Evolutionary conservation across 2,329 filamentous ascomycete genomes (phyloP).

Genomic region (Blumeriella jaapii): DNA sequence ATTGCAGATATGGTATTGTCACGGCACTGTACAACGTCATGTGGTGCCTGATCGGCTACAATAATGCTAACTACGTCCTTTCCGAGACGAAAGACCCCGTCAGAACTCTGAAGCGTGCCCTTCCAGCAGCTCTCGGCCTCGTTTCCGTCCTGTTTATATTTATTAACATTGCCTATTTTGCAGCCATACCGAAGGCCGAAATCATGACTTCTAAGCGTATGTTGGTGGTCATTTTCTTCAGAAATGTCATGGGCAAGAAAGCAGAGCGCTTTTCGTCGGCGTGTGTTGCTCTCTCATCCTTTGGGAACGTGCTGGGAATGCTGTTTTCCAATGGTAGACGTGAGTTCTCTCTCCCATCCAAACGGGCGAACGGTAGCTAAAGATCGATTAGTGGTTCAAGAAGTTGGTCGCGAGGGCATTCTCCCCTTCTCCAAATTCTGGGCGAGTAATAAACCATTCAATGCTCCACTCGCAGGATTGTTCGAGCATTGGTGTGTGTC

Average conservation of each 20-base stretch:
- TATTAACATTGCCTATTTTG: conserved; percentile 57
- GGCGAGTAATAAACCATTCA: conserved; percentile 53
- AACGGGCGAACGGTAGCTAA: too few relatives aligned
- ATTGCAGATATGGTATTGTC: conserved; percentile 42
- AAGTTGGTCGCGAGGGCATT: conserved; percentile 55
- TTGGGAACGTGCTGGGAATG: conserved; percentile 55
- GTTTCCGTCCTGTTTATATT: conserved; percentile 54
- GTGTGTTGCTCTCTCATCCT: conserved; percentile 55
- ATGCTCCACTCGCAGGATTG: conserved; percentile 47
- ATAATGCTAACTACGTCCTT: conserved; percentile 55
- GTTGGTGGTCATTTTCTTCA: conserved; percentile 43
- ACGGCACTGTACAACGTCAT: conserved; percentile 62
- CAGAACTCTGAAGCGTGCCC: conserved; percentile 53
- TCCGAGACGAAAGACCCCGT: conserved; percentile 56
- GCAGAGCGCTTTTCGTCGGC: conserved; percentile 50
- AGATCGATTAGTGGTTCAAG: too few relatives aligned
- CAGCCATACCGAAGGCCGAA: conserved; percentile 41
- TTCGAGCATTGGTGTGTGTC: conserved; percentile 54
- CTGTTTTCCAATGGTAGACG: conserved; percentile 57
- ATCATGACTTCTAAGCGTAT: conserved; percentile 40
- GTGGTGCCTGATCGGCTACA: conserved; percentile 58
- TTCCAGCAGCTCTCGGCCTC: conserved; percentile 44
- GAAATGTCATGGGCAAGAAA: conserved; percentile 40
- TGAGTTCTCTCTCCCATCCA: too few relatives aligned
- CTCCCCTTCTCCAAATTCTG: conserved; percentile 50